Conservation (phyloP, 495 filamentous ascomycete genomes). For the Aspergillus homomorphus region DNA sequence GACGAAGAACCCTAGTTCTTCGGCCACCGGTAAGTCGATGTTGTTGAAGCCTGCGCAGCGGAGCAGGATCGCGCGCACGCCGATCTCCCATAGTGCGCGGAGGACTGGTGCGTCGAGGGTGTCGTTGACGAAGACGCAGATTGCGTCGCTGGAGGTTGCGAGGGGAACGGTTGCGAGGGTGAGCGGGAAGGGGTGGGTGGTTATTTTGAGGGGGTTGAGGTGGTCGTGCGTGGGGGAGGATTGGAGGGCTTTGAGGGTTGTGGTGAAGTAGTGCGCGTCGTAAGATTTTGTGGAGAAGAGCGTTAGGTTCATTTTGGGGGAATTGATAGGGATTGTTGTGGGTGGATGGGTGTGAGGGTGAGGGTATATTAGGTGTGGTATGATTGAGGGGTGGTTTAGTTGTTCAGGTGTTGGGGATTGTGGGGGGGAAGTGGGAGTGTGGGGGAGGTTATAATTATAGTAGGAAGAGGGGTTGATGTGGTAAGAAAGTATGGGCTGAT, state of each 20-base stretch:
- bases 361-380: background rate
- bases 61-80: constrained; percentile 57
- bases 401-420: background rate
- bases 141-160: constrained; percentile 50
- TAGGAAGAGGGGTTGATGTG: too few relatives aligned
- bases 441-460: too few relatives aligned
- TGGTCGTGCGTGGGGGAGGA: constrained; percentile 3
- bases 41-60: constrained; percentile 73
- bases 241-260: constrained; percentile 24
- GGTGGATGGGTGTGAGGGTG: background rate
- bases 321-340: background rate
- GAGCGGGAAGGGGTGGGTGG: constrained; percentile 56
- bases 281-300: constrained; percentile 64
- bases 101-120: constrained; percentile 50
- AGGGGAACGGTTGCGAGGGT: constrained; percentile 54
- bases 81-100: constrained; percentile 40
- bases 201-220: constrained; percentile 31
- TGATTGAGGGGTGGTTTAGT: background rate
- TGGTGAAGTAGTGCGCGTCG: constrained; percentile 50
- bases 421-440: too few relatives aligned
- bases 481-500: too few relatives aligned
- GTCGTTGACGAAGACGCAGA: constrained; percentile 75
- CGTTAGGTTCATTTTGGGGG: constrained; percentile 55
- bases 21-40: constrained; percentile 56
- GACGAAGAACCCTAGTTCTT: constrained; percentile 58